These are phyloP conservation scores for Alternaria burnsii DNA, from an alignment of 2,329 filamentous ascomycete genomes.

Conservation along the genomic window DNA sequence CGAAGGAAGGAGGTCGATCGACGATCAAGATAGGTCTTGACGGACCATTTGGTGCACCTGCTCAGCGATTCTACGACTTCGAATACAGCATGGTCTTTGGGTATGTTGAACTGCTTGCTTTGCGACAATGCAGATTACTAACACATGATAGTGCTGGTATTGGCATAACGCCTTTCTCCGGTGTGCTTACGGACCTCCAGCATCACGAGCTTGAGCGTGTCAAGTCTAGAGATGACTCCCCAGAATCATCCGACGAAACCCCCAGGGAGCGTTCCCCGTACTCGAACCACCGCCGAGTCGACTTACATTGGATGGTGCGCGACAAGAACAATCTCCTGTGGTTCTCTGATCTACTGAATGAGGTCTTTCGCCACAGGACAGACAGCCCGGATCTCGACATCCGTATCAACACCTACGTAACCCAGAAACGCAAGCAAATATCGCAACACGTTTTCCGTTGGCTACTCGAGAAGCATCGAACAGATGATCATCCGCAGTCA, in stretches of 20 bases:
- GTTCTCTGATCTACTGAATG: constrained; percentile 66
- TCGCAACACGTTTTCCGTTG: constrained; percentile 64
- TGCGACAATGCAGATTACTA: neutral
- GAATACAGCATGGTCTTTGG: constrained; percentile 64
- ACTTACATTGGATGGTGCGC: constrained; percentile 69
- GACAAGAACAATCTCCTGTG: constrained; percentile 65
- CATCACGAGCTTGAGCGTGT: constrained; percentile 52
- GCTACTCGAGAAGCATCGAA: constrained; percentile 65
- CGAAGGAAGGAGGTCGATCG: constrained; percentile 45
- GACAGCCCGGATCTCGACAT: constrained; percentile 57
- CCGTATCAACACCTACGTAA: constrained; percentile 65
- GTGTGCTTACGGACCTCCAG: constrained; percentile 65
- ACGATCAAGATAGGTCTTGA: constrained; percentile 63
- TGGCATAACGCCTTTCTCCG: constrained; percentile 66
- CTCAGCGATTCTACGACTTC: constrained; percentile 67
- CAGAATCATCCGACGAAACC: constrained; percentile 16
- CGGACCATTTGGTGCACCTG: constrained; percentile 66
- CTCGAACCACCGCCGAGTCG: constrained; percentile 59
- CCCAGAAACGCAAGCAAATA: constrained; percentile 63
- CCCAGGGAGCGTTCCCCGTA: constrained; percentile 34
- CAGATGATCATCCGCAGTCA: constrained; percentile 60
- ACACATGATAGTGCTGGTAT: constrained; percentile 57
- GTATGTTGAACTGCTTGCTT: constrained; percentile 12
- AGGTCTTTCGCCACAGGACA: constrained; percentile 49
- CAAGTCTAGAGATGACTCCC: constrained; percentile 22